These are phyloP conservation scores for Backusella mclennaniae DNA, from an alignment of 192 early-diverging fungal species.

Conservation along the genomic window DNA sequence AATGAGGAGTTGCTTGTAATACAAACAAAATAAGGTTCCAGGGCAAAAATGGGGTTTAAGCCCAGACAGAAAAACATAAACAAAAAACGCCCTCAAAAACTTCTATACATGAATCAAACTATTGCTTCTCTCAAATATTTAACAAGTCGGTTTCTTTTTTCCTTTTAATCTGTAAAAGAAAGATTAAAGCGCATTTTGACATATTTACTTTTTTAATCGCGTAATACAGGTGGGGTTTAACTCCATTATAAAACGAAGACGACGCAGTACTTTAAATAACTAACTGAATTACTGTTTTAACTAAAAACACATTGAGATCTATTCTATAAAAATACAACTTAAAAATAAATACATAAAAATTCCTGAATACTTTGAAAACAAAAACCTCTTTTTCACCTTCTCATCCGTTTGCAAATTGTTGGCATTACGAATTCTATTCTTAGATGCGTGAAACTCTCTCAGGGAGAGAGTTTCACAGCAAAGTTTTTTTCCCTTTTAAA, in stretches of 20 bases:
- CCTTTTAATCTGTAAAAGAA: neutral
- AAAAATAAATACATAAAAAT: neutral
- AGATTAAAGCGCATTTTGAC: neutral
- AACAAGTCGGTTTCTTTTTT: neutral
- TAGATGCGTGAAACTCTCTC: neutral
- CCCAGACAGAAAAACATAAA: neutral
- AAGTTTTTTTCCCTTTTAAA: neutral
- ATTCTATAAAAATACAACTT: neutral
- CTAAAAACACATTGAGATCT: neutral
- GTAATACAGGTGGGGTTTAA: neutral
- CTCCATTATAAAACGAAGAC: neutral
- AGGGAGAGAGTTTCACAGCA: neutral
- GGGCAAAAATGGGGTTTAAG: neutral
- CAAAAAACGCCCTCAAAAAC: neutral
- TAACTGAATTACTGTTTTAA: neutral
- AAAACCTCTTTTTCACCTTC: neutral
- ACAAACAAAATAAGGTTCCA: constrained; percentile 2
- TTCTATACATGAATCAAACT: neutral
- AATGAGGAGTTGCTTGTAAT: neutral
- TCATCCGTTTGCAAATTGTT: neutral
- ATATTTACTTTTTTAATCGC: neutral
- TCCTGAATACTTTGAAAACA: neutral
- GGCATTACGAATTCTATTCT: neutral
- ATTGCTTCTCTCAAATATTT: neutral
- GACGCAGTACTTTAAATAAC: neutral